Conservation (phyloP, 2,329 filamentous ascomycete genomes). For the Curvularia hawaiiensis region DNA sequence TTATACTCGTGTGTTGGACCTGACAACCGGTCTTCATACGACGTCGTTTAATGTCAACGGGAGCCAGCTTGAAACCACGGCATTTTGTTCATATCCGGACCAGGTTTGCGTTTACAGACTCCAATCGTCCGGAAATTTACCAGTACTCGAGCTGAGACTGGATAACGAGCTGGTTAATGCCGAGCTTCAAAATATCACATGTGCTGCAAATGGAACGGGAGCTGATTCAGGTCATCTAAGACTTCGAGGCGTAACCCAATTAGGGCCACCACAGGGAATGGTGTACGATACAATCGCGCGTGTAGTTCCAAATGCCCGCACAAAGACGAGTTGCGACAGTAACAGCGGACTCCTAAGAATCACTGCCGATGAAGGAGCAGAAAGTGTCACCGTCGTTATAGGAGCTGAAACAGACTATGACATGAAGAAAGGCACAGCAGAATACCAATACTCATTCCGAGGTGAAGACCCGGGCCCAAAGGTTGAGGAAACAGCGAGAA, state of each 20-base stretch:
- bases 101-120: constrained; percentile 50
- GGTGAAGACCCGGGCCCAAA: constrained; percentile 52
- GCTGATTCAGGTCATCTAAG: constrained; percentile 38
- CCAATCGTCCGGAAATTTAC: constrained; percentile 43
- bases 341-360: constrained; percentile 17
- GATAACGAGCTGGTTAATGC: constrained; percentile 49
- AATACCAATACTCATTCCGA: constrained; percentile 54
- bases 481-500: constrained; percentile 44
- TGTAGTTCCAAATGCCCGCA: constrained; percentile 24
- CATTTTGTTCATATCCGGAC: constrained; percentile 55
- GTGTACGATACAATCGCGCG: constrained; percentile 50
- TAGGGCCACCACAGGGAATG: constrained; percentile 52
- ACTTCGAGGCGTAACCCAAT: constrained; percentile 44
- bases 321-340: constrained; percentile 19
- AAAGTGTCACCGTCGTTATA: constrained; percentile 50
- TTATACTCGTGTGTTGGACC: constrained; percentile 53
- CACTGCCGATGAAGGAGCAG: constrained; percentile 16
- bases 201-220: constrained; percentile 39
- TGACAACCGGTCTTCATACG: constrained; percentile 50
- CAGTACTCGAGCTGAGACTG: constrained; percentile 49
- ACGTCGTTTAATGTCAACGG: constrained; percentile 39
- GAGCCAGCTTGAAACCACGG: constrained; percentile 40
- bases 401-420: constrained; percentile 58
- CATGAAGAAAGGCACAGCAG: constrained; percentile 54
- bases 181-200: constrained; percentile 39